A percentile compares a stretch with the other conserved stretches of the same genome.
Conservation (phyloP, 1,284 basidiomycete species). For the Laetiporus sulphureus region DNA sequence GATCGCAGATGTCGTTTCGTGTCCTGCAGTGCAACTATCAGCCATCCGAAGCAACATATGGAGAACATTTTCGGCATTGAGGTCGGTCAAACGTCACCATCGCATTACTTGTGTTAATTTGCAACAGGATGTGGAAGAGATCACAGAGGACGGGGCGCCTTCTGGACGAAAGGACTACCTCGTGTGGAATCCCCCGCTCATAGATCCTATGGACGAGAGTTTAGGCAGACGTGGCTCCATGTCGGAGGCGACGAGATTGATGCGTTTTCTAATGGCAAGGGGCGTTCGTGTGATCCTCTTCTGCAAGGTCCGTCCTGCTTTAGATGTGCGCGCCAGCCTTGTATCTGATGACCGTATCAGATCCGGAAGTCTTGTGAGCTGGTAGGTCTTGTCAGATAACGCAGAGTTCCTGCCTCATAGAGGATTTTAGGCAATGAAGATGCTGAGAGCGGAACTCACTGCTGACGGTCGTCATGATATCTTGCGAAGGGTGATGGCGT, state of each 20-base stretch:
- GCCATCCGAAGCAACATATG: constrained; percentile 78
- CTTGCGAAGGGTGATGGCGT: constrained; percentile 73
- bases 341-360: constrained; percentile 35
- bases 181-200: constrained; percentile 70
- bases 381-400: constrained; percentile 29
- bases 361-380: constrained; percentile 79
- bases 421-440: constrained; percentile 64
- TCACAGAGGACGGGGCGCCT: constrained; percentile 82
- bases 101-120: no score
- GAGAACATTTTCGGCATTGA: constrained; percentile 66
- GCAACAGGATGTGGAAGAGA: constrained; percentile 54
- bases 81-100: no score
- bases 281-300: constrained; percentile 84
- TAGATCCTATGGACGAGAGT: constrained; percentile 51
- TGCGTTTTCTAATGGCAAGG: constrained; percentile 77
- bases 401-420: neutral
- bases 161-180: constrained; percentile 75
- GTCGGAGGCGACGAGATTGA: constrained; percentile 67
- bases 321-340: no score
- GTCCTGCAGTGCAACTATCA: constrained; percentile 87
- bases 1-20: constrained; percentile 64
- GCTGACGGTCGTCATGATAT: constrained; percentile 76
- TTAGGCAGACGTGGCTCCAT: constrained; percentile 60
- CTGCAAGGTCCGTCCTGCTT: constrained; percentile 60
- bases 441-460: constrained; percentile 66